Conservation (phyloP, 176 grass and related monocot species). For the Cymbopogon citratus region DNA sequence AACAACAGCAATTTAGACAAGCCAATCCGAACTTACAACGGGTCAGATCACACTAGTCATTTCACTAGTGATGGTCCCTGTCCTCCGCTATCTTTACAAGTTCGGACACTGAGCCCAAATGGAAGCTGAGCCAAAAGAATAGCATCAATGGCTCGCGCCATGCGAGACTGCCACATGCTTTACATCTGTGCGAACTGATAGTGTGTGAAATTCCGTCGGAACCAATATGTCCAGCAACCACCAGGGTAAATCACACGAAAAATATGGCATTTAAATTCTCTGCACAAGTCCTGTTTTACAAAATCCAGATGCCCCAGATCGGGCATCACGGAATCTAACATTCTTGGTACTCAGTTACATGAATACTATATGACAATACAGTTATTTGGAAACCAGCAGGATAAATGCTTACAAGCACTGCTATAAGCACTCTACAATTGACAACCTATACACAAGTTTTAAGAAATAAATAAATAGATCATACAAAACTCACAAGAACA, state of each 20-base stretch:
- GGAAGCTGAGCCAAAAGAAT: too few relatives aligned
- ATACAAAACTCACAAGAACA: slow-evolving; percentile 26
- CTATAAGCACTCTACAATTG: slow-evolving; percentile 32
- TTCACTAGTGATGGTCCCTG: too few relatives aligned
- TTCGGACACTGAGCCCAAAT: too few relatives aligned
- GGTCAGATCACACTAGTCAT: too few relatives aligned
- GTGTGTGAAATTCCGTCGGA: too few relatives aligned
- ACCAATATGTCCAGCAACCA: not conserved
- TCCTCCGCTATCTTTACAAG: too few relatives aligned
- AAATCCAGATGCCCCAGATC: not conserved
- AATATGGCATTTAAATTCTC: not conserved
- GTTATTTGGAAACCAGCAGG: not conserved
- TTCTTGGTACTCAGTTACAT: slow-evolving; percentile 2
- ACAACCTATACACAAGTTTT: slow-evolving; percentile 33
- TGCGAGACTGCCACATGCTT: too few relatives aligned
- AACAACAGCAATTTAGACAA: not conserved
- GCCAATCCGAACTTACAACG: not conserved
- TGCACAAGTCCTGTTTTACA: slow-evolving; percentile 4
- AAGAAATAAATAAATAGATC: slow-evolving; percentile 22
- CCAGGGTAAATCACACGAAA: not conserved
- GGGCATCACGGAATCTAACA: not conserved
- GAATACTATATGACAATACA: slow-evolving; percentile 15
- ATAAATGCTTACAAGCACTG: slow-evolving; percentile 11
- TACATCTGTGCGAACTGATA: too few relatives aligned
- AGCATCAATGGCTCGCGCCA: too few relatives aligned